Evolutionary conservation across 495 filamentous ascomycete species (phyloP), one percentile per base, ranked within the genome.

Genomic region (Neurospora terricola): DNA sequence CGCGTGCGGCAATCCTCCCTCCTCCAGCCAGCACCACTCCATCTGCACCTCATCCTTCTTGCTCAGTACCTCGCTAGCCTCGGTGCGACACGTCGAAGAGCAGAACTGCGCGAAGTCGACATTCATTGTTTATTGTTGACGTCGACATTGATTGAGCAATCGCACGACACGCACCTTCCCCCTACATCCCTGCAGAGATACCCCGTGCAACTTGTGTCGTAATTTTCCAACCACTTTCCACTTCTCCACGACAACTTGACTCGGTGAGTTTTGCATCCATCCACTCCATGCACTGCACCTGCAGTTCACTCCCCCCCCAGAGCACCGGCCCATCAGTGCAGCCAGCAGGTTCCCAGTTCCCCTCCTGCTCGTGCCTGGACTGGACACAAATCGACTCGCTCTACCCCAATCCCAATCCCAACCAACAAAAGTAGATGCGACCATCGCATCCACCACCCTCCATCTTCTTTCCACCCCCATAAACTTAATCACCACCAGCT

Each of bases 131-230:
- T 37, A 72, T 69, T 72, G 54, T 66, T 66, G 54, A 66, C 27
- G 54, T 66, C 54, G 54, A 34, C 12, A 66, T 36, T 66, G 54
- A 66, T 66, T 27, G 54, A 66, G 30, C 54, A 66, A 66, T 66
- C 54, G 54, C 54, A 34, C 54, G 23, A 66, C 54, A 66, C 54
- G 12, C 23, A 62, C 54, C 23, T 72, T 40, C 38, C 45, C 48
- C 36, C 36, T 68, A 72, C 36, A 72, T 74, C 78, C 78, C 76
- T 75, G 75, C 75, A 45, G 72, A 78, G 73, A 70, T 72, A 70
- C 73, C 72, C 71, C 68, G 38, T 70, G 75, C 59, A 36, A 45
- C 54, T 69, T 70, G 54, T 54, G 30, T 71, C 71, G 54, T 38
- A 70, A 36, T 70, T 72, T 34, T 71, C 21, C 38, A 71, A 21